Conservation (phyloP, 768 basidiomycete genomes). For the Termitomyces sp. region DNA sequence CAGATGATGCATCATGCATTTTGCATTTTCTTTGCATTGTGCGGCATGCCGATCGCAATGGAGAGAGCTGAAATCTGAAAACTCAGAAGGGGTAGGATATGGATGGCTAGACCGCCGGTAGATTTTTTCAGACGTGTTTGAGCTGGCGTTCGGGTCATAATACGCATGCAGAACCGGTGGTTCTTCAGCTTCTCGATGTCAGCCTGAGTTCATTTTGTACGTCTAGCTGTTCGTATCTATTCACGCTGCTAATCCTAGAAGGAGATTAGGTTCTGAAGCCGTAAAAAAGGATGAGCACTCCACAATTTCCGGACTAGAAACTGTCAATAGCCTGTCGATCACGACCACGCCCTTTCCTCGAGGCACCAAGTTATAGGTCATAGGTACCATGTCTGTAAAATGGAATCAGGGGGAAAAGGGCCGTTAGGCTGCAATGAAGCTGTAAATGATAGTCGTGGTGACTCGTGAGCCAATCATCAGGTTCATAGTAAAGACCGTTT, state of each 20-base stretch:
- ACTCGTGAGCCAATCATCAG: not conserved
- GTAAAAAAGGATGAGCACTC: not conserved
- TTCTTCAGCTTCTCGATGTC: not conserved
- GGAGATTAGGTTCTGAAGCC: not conserved
- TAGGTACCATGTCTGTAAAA: not conserved
- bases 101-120: not conserved
- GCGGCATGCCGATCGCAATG: not conserved
- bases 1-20: slow-evolving; percentile 1
- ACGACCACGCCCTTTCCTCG: not conserved
- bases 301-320: not conserved
- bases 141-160: not conserved
- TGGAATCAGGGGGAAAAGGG: not conserved
- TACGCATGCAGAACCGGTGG: not conserved
- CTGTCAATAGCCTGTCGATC: not conserved
- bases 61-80: not conserved
- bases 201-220: not conserved
- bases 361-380: not conserved
- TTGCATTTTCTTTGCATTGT: not conserved
- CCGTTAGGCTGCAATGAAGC: not conserved
- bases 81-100: not conserved
- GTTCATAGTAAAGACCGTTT: not conserved
- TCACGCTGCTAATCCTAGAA: not conserved
- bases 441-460: not conserved
- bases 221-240: not conserved
- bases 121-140: not conserved